Evolutionary conservation across 805 yeast genomes (phyloP), one percentile per base, ranked within the genome.

Genomic region (Metschnikowia cerradonensis): DNA sequence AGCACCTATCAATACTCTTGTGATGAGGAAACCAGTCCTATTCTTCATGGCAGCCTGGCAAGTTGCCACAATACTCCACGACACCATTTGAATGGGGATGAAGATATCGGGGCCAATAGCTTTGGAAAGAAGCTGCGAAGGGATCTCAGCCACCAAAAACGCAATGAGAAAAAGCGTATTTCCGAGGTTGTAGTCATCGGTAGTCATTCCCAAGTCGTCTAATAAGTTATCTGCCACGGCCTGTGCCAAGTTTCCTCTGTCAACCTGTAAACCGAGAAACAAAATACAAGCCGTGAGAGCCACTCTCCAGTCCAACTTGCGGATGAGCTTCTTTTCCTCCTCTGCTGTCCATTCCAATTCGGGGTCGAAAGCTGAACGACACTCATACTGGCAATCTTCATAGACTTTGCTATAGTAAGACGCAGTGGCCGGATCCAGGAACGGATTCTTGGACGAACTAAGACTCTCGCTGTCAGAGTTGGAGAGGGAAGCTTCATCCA

Each of bases 81-180:
- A 52, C 20, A 69, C 57, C 63, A 83, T 74, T 59, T 83, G 86
- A 37, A 72, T 64, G 2, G 88, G 87, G 53, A 83, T 78, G 79
- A 84, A 82, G 23, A 71, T 57, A 58, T 83, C 88, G 3, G 86
- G 79, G 13, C 89, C 90, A 34, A 84, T 47, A 48, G 72, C 73
- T 63, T 84, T 83, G n/a, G 86, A 78, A 32, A 84, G 70, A 55
- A 84, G 68, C 60, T 84, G 88, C 2, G 87, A 82, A 0, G 89
- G 89, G 11, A 84, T 63, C 62, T 84, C 89, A 15, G 85, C 79
- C 20, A 67, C 58, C 47, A 83, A 62, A 59, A 84, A 84, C 42
- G 78, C 70, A 6, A 81, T 68, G 52, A 73, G 68, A 57, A 77
- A 77, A 38, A 84, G 71, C 3, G 85, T 81, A 52, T 72, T 77